phyloP scores from a whole-genome alignment of 169 alveolate genomes.

The Plasmodium ovale region DNA sequence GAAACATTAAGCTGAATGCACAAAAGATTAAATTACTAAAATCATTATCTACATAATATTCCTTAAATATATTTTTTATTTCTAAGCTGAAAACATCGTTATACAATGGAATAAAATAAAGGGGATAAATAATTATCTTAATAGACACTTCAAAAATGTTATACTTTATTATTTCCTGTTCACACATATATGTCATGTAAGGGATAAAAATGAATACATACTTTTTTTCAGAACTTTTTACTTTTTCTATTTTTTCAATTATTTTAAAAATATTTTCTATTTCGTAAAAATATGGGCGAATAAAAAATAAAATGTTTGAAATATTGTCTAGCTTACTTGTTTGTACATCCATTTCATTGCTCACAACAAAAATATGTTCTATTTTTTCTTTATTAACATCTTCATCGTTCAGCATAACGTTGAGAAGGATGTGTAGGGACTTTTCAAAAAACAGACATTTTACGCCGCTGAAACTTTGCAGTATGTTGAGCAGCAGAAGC shows the following conservation, averaged over 20 bases:
- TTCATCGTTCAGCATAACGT: conserved; percentile 33
- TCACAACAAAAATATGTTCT: conserved; percentile 15
- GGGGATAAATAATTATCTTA: conserved; percentile 44
- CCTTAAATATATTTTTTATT: conserved; percentile 39
- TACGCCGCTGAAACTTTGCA: conserved; percentile 17
- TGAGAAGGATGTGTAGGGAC: conserved; percentile 36
- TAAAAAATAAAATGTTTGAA: conserved; percentile 17
- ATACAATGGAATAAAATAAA: conserved; percentile 60
- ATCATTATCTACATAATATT: conserved; percentile 64
- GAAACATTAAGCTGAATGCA: conserved; percentile 52
- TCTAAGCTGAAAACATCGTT: conserved; percentile 69
- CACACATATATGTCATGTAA: conserved; percentile 48
- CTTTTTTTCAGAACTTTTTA: not conserved
- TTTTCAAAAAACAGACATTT: conserved; percentile 49
- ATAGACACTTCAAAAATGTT: conserved; percentile 17
- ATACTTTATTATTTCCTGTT: conserved; percentile 28
- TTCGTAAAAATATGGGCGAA: conserved; percentile 68
- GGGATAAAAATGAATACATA: conserved; percentile 56
- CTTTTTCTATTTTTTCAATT: conserved; percentile 53
- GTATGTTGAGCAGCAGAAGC: conserved; percentile 17
- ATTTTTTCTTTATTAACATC: conserved; percentile 56
- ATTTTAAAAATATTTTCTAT: conserved; percentile 37
- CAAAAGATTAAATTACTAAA: conserved; percentile 37
- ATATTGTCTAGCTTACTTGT: not conserved
- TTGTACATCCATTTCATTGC: conserved; percentile 16